Base-by-base conservation (phyloP, 129 eudicot genomes). In the Flaveria robusta region DNA sequence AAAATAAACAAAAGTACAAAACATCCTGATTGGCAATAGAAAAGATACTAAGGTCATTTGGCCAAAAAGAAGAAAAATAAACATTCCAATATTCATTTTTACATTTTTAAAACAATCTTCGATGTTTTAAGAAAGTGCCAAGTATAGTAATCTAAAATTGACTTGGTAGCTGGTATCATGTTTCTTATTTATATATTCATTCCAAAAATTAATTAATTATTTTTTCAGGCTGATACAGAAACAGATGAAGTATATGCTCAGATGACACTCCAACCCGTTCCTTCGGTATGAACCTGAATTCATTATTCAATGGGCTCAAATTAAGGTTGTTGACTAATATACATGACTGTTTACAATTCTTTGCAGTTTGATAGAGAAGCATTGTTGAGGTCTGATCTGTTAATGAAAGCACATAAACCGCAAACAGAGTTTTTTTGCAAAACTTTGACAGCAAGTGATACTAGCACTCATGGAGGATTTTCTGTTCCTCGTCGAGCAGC, bases 401-500 rank as follows among this genome's bases (percentile, higher is more conserved):
- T 91, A 10, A 84, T 73, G 79, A 91, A 88, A 71, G 81, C 81
- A 55, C 82, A 86, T 84, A 94, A 89, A 82, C 98, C 97, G 9
- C 98, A 91, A 74, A 87, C 99, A 15, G 90, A 95, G 37, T 95
- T 89, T 62, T 95, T 95, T 80, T 95, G 99, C 68, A 95, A 95
- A 79, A 95, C 99, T 9, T 79, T 94, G 87, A 94, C 99, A 49
- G 98, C 98, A 34, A 94, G 98, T 85, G 98, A 93, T 71, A 94
- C 99, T 7, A 94, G 99, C 84, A 91, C 99, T 24, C 99, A 95
- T 80, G 99, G 99, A 24, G 99, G 99, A 71, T 95, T 95, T 76
- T 95, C 99, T 31, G 99, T 95, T 13, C 99, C 99, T 72, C 99
- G 99, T 1, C 93, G 99, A 68, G 91, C 99, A 76, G 99, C 99